These are phyloP conservation scores for Cinnamomum chago DNA, from an alignment of 164 flowering plant species.

Conservation along the genomic window DNA sequence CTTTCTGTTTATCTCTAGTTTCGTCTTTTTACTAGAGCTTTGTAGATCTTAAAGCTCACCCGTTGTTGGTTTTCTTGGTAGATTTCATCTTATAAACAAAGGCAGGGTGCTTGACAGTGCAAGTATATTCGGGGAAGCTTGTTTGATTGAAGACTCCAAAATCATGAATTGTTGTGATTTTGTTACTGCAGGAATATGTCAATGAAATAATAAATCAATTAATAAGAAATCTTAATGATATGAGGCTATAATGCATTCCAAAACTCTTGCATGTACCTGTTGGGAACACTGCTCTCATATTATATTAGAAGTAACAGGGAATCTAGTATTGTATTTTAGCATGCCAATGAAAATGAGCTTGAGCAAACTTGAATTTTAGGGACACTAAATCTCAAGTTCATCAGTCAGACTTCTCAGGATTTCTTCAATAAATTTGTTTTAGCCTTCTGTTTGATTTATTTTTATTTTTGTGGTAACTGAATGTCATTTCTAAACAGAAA, in stretches of 20 bases:
- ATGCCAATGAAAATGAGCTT: not conserved
- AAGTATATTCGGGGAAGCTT: not conserved
- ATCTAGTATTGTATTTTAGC: not conserved
- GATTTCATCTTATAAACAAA: not conserved
- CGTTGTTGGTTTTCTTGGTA: not conserved
- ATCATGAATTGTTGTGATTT: not conserved
- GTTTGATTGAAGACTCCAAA: too few species aligned
- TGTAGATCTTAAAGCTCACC: not conserved
- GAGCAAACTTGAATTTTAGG: not conserved
- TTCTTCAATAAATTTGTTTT: too few species aligned
- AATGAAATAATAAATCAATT: not conserved
- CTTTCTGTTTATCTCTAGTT: not conserved
- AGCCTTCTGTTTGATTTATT: too few species aligned
- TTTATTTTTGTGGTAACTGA: too few species aligned
- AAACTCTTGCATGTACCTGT: not conserved
- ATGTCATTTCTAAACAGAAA: too few species aligned
- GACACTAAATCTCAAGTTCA: too few species aligned
- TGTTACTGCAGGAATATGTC: not conserved
- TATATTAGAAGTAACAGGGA: not conserved
- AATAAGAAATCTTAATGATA: not conserved
- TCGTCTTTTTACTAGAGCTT: not conserved
- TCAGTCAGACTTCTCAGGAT: too few species aligned
- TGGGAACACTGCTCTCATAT: not conserved
- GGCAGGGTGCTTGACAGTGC: not conserved
- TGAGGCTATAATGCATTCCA: not conserved